Conservation (phyloP, 2,329 filamentous ascomycete genomes). For the Calonectria crousiana region DNA sequence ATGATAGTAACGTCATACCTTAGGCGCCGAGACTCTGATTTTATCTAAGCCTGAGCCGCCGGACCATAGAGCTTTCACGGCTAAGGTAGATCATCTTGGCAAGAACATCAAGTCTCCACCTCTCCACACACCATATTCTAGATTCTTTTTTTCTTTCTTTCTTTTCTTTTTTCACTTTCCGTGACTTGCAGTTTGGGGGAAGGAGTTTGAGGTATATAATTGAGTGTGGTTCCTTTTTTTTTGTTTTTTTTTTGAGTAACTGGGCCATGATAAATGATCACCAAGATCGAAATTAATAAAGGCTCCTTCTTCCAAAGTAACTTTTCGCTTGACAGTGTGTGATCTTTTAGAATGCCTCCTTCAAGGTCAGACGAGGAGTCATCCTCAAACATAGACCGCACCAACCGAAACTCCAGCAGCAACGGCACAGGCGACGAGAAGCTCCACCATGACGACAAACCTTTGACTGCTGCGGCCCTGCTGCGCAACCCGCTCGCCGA, state of each 20-base stretch:
- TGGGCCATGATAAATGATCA: not conserved
- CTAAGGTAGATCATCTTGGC: not conserved
- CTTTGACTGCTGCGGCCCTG: slow-evolving; percentile 18
- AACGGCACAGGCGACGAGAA: not conserved
- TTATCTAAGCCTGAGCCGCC: not conserved
- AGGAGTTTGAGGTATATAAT: not conserved
- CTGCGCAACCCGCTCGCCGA: slow-evolving; percentile 37
- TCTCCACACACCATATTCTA: not conserved
- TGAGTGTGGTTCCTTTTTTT: not conserved
- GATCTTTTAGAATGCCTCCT: not conserved
- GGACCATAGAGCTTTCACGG: not conserved
- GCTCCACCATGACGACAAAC: not conserved
- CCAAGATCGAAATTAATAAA: not conserved
- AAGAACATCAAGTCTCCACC: not conserved
- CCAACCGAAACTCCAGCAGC: not conserved
- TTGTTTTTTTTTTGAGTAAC: not conserved
- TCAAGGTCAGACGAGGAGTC: not conserved
- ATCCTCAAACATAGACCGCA: not conserved
- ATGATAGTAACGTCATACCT: not conserved
- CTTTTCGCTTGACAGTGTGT: not conserved
- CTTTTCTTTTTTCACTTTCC: too few species aligned
- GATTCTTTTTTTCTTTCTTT: too few species aligned
- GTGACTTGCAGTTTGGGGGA: not conserved
- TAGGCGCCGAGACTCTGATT: not conserved
- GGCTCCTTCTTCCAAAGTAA: not conserved